These are phyloP conservation scores for Lachnellula suecica DNA, from an alignment of 2,329 filamentous ascomycete species.

Conservation along the genomic window DNA sequence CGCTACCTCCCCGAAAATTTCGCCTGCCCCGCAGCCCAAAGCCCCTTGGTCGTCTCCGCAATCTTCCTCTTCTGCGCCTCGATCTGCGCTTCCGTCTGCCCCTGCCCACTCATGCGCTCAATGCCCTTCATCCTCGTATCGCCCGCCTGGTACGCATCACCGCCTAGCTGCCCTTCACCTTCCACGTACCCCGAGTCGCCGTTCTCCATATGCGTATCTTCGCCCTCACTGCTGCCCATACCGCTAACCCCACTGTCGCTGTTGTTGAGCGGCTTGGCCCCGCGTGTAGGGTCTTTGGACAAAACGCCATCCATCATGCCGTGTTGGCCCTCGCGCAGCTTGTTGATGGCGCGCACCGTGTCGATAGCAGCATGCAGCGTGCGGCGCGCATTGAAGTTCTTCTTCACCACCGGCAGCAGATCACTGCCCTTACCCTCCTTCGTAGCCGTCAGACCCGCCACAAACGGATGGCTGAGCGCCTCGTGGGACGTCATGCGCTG, in stretches of 20 bases:
- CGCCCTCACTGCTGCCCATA: no score
- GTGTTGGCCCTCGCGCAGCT: slow-evolving; percentile 61
- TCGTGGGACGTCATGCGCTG: slow-evolving; percentile 90
- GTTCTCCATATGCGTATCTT: slow-evolving; percentile 22
- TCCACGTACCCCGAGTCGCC: slow-evolving; percentile 28
- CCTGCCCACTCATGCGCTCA: slow-evolving; percentile 30
- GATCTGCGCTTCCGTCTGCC: slow-evolving; percentile 34
- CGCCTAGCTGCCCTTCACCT: slow-evolving; percentile 9
- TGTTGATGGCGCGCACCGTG: slow-evolving; percentile 70
- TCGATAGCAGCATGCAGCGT: slow-evolving; percentile 71
- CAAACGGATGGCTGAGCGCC: slow-evolving; percentile 65
- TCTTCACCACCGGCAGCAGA: slow-evolving; percentile 67
- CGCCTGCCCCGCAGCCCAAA: slow-evolving; percentile 46
- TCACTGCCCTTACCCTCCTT: slow-evolving; percentile 54
- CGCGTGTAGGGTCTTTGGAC: slow-evolving; percentile 49
- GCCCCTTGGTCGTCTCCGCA: slow-evolving; percentile 62
- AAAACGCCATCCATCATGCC: slow-evolving; percentile 61
- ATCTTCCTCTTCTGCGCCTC: slow-evolving; percentile 49
- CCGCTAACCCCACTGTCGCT: slow-evolving; percentile 45
- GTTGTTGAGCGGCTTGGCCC: slow-evolving; percentile 32
- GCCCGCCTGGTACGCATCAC: slow-evolving; percentile 6
- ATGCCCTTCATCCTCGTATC: slow-evolving; percentile 26
- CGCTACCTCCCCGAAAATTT: slow-evolving; percentile 25
- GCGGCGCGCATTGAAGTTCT: slow-evolving; percentile 71
- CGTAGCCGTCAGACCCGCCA: slow-evolving; percentile 48